Conservation (phyloP, 1,139 yeast species). For the Candida dubliniensis region DNA sequence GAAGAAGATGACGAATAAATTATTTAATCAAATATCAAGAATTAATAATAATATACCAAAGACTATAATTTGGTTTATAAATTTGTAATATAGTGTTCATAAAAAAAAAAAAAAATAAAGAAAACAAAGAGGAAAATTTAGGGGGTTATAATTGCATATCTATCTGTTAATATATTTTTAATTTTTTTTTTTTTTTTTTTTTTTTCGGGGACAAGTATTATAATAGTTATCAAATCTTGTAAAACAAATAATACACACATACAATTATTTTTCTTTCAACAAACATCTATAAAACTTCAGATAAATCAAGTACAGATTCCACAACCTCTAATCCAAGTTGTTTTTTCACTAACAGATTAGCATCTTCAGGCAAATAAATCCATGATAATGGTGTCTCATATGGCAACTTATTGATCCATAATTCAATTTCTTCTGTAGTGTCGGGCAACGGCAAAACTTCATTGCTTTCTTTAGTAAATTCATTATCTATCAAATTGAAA, state of each 20-base stretch:
- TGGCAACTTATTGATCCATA: slow-evolving; percentile 60
- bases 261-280: background rate
- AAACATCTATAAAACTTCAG: slow-evolving; percentile 4
- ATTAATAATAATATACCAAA: background rate
- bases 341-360: slow-evolving; percentile 29
- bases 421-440: slow-evolving; percentile 38
- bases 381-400: slow-evolving; percentile 60
- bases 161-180: background rate
- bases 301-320: slow-evolving; percentile 11
- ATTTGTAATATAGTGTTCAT: slow-evolving; percentile 8
- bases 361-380: slow-evolving; percentile 56
- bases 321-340: slow-evolving; percentile 21
- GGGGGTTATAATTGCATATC: slow-evolving; percentile 2
- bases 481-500: slow-evolving; percentile 35
- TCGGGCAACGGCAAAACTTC: slow-evolving; percentile 46
- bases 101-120: slow-evolving; percentile 4
- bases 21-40: slow-evolving; percentile 15
- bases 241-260: background rate
- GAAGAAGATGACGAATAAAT: slow-evolving; percentile 83
- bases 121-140: background rate
- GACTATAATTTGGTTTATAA: no score
- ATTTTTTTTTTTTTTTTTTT: background rate
- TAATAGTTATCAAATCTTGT: background rate
- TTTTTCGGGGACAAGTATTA: slow-evolving; percentile 1
- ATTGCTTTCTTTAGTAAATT: slow-evolving; percentile 16